Evolutionary conservation across 768 basidiomycete genomes (phyloP), one percentile per base, ranked within the genome.

Genomic region (Galerina marginata): DNA sequence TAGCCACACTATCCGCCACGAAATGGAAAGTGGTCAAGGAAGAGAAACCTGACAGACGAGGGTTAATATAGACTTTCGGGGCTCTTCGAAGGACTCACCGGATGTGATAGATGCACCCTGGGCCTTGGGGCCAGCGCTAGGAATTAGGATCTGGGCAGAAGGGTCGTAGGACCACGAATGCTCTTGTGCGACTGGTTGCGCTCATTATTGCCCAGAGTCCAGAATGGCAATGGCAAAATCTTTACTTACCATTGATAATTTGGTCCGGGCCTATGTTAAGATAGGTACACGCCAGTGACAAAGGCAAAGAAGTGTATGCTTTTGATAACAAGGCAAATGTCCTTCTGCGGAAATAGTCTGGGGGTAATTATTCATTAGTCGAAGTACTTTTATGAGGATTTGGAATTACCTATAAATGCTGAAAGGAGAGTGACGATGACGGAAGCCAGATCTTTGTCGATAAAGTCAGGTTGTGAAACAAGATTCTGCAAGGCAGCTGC

Each of bases 291-390:
- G 85, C 86, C 3, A 87, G 76, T 2, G 79, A 56, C 10, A 86
- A 60, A 11, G 85, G 81, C 23, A 92, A 73, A 1, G 87, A 85
- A 2, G 83, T 81, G 71, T 90, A 91, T n/a, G 87, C 88, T 65
- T 79, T 83, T 9, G 85, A 81, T 20, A 91, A 65, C 9, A 91
- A 76, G 1, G 66, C 65, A 61, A 88, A 80, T 0, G 86, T 87
- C 60, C 85, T 79, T 56, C 68, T 67, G 45, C 88, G 85, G 73
- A 91, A 91, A 9, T 77, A 69, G 3, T 83, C 90, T 92, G 38
- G 11, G 33, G 59, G 15, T 50, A 33, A 29, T 54, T 6, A 46
- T 56, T 54, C 51, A 54, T 54, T 51, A 54, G 20, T 38, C 20
- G 7, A 60, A 47, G 26, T 47, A 46, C 9, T 15, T n/a, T 2